Evolutionary conservation across 768 basidiomycete species (phyloP).

Genomic region (Auriculariales sp.): DNA sequence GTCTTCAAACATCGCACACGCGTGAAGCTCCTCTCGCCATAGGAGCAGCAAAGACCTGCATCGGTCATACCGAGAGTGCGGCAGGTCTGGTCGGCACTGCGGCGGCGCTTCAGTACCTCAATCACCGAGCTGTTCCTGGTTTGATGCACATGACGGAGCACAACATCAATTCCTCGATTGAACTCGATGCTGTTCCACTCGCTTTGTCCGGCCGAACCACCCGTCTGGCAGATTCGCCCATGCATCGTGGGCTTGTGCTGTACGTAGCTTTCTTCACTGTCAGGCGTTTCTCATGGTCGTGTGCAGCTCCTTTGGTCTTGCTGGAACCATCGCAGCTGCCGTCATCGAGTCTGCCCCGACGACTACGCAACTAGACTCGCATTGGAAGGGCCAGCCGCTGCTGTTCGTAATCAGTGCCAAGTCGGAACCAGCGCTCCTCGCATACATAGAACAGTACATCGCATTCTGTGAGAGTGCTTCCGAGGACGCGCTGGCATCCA

Average conservation of each 20-base stretch:
- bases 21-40: conserved; percentile 17
- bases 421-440: conserved; percentile 15
- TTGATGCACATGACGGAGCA: conserved; percentile 16
- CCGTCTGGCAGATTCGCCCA: conserved; percentile 10
- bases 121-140: conserved; percentile 17
- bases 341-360: conserved; percentile 16
- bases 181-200: conserved; percentile 18
- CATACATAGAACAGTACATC: conserved; percentile 19
- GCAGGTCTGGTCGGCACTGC: conserved; percentile 21
- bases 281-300: too few relatives aligned
- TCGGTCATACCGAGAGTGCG: conserved; percentile 21
- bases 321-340: conserved; percentile 21
- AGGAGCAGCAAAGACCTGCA: conserved; percentile 19
- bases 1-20: conserved; percentile 20
- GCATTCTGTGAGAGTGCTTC: conserved; percentile 17
- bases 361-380: too few relatives aligned
- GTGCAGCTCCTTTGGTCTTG: conserved; percentile 21
- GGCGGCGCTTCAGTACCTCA: conserved; percentile 16
- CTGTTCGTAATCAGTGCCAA: conserved; percentile 24
- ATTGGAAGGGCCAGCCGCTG: too few relatives aligned
- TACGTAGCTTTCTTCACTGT: too few relatives aligned
- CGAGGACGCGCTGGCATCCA: conserved; percentile 15
- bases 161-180: conserved; percentile 21
- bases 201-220: conserved; percentile 14
- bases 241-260: too few relatives aligned